Evolutionary conservation across 352 stramenopile species (phyloP).

Genomic region (Thalassiosira mediterranea): DNA sequence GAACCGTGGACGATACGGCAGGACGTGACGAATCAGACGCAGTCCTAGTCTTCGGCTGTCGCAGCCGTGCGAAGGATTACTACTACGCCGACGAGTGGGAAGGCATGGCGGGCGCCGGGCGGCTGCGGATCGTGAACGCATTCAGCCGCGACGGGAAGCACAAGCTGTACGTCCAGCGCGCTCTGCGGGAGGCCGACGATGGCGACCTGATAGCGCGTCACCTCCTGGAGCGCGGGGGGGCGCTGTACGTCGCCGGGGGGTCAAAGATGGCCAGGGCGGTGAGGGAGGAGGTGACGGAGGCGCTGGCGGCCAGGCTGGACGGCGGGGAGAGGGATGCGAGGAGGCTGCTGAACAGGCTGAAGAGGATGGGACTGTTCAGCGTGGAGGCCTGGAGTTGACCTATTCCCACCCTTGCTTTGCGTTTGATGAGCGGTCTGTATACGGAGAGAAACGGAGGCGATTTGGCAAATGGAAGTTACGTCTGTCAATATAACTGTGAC

Average conservation of each 20-base stretch:
- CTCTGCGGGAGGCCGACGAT: constrained; percentile 64
- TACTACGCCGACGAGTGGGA: constrained; percentile 81
- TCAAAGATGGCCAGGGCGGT: constrained; percentile 78
- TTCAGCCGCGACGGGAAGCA: constrained; percentile 76
- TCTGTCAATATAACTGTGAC: too few species aligned
- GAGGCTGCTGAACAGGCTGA: constrained; percentile 55
- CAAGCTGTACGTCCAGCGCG: constrained; percentile 81
- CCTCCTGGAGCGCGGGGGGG: constrained; percentile 61
- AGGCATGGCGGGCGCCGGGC: constrained; percentile 21
- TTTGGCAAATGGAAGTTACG: too few species aligned
- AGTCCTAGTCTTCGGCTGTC: constrained; percentile 79
- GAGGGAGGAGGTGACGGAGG: constrained; percentile 75
- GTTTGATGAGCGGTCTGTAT: too few species aligned
- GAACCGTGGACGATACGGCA: not conserved
- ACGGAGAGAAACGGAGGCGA: too few species aligned
- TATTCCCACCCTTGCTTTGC: too few species aligned
- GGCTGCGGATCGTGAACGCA: constrained; percentile 60
- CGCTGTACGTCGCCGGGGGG: constrained; percentile 78
- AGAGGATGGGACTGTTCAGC: constrained; percentile 60
- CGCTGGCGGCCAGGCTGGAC: constrained; percentile 35
- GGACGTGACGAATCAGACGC: constrained; percentile 9
- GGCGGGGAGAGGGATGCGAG: constrained; percentile 65
- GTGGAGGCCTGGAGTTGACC: constrained; percentile 82
- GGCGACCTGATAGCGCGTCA: constrained; percentile 63
- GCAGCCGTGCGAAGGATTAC: constrained; percentile 68